Evolutionary conservation across 345 rosid species (phyloP), one percentile per base, ranked within the genome.

Genomic region (Euphorbia tirucalli): DNA sequence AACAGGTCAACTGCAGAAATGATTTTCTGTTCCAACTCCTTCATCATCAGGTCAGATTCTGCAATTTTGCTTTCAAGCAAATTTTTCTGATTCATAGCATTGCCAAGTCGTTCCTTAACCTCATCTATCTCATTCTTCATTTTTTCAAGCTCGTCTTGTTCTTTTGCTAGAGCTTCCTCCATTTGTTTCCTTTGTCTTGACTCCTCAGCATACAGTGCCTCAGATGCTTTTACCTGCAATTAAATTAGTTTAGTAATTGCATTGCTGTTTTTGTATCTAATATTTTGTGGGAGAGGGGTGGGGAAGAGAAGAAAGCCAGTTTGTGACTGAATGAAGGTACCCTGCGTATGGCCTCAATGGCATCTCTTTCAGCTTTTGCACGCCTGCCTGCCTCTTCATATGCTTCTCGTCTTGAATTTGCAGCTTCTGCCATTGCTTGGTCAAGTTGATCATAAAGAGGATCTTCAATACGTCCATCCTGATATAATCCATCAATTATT

Each of bases 21-120:
- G 39, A 93, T 87, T 86, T 91, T 93, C 78, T 87, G 86, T 76
- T 86, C 91, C 67, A 89, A 79, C 80, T 90, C 93, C 77, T 76
- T 76, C 56, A 82, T 82, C 37, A 71, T 72, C 65, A 73, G 72
- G 69, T 90, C 90, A 75, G 87, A 76, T 58, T 88, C 93, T 70
- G 74, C 75, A 65, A 87, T 74, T 81, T 87, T 88, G 61, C 70
- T 78, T 85, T 86, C 88, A 69, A 88, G 80, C 69, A 48, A 52
- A 39, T 74, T 73, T 75, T 81, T 84, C 83, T 83, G 88, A 54
- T 83, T 79, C 78, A 74, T 61, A 54, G 83, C 84, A 66, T 62
- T 62, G 64, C 8, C 82, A 61, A 87, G 88, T 76, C 87, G 88
- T 78, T 78, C 83, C 73, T 61, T 80, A 78, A 85, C 79, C 65